Evolutionary conservation across 768 basidiomycete species (phyloP).

Genomic region (Floccularia luteovirens): DNA sequence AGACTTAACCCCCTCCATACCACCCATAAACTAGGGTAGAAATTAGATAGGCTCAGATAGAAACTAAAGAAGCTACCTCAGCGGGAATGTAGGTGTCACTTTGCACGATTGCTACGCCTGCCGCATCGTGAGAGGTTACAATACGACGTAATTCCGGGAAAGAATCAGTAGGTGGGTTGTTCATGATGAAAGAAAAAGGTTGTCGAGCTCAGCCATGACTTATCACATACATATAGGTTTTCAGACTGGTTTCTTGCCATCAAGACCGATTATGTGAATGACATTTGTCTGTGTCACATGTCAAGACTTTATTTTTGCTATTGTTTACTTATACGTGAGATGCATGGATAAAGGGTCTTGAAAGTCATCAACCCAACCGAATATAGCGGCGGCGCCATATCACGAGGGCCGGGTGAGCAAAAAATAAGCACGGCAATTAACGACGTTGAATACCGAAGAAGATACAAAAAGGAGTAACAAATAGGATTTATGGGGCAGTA

Average conservation of each 20-base stretch:
- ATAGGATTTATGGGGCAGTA: slow-evolving; percentile 31
- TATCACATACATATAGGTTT: too few species aligned
- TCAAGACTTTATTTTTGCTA: too few species aligned
- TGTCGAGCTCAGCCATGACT: background rate
- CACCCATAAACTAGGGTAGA: slow-evolving; percentile 20
- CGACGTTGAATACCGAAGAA: slow-evolving; percentile 8
- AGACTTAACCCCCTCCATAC: slow-evolving; percentile 25
- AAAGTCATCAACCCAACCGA: too few species aligned
- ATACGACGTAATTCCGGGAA: slow-evolving; percentile 38
- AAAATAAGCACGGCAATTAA: too few species aligned
- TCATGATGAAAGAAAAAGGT: slow-evolving; percentile 14
- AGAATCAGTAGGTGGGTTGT: slow-evolving; percentile 11
- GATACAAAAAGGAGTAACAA: too few species aligned
- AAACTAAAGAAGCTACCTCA: slow-evolving; percentile 12
- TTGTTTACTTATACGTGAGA: too few species aligned
- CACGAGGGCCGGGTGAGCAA: too few species aligned
- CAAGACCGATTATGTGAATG: too few species aligned
- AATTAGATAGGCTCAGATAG: background rate
- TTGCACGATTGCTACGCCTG: slow-evolving; percentile 32
- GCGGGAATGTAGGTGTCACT: slow-evolving; percentile 22
- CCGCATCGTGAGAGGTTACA: slow-evolving; percentile 38
- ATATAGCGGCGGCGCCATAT: too few species aligned
- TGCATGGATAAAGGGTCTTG: too few species aligned
- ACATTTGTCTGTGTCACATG: too few species aligned
- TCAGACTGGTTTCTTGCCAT: too few species aligned